A percentile compares a stretch with the other conserved stretches of the same genome.
These are phyloP conservation scores for Fusarium begoniae DNA, from an alignment of 2,329 filamentous ascomycete species.

Conservation along the genomic window DNA sequence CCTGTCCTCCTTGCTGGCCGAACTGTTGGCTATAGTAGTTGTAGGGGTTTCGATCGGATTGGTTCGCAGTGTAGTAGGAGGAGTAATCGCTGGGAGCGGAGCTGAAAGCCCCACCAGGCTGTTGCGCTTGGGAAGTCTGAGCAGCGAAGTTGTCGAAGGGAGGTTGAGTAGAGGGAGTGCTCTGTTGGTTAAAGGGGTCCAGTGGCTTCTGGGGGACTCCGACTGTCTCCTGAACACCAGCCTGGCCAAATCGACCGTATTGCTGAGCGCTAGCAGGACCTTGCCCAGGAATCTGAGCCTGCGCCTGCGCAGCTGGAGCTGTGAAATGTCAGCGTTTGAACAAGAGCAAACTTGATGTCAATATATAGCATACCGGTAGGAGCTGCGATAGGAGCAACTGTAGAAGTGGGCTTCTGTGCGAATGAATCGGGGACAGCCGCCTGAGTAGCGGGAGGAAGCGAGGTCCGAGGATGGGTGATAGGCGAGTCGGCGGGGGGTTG, in stretches of 20 bases:
- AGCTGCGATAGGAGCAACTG: constrained; percentile 52
- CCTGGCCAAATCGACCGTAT: constrained; percentile 75
- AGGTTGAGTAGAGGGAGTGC: constrained; percentile 56
- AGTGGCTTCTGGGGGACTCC: constrained; percentile 79
- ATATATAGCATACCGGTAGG: constrained; percentile 45
- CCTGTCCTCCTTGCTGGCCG: constrained; percentile 66
- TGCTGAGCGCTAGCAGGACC: constrained; percentile 68
- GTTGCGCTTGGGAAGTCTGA: constrained; percentile 68
- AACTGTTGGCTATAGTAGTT: constrained; percentile 78
- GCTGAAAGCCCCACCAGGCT: constrained; percentile 73
- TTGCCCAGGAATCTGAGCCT: constrained; percentile 49
- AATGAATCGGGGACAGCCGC: constrained; percentile 65
- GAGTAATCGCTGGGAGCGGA: constrained; percentile 83
- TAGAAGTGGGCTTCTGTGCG: constrained; percentile 63
- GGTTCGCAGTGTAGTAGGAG: constrained; percentile 84
- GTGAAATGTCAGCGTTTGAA: constrained; percentile 15
- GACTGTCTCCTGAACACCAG: constrained; percentile 67
- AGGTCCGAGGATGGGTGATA: constrained; percentile 82
- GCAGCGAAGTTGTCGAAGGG: constrained; percentile 70
- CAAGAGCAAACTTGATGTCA: not conserved
- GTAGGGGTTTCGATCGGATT: constrained; percentile 77
- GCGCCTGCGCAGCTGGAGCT: constrained; percentile 55
- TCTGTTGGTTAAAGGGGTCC: constrained; percentile 85
- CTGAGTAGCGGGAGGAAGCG: constrained; percentile 78
- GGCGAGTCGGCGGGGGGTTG: constrained; percentile 95